Evolutionary conservation across 2,329 filamentous ascomycete genomes (phyloP).

Genomic region (Penicillium sp.): DNA sequence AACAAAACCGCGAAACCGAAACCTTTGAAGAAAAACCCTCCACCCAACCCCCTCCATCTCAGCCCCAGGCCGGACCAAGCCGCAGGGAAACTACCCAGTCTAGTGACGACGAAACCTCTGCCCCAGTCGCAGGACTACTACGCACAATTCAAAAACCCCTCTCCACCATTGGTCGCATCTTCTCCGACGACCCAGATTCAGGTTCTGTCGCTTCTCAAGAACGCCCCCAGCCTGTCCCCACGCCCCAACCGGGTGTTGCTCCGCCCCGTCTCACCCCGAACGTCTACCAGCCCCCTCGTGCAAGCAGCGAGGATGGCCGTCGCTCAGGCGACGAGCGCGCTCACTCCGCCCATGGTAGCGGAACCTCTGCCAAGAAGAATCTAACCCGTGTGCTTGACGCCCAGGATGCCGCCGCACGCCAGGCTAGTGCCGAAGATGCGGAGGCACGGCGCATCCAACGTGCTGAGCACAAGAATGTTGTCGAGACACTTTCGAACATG

Average conservation of each 20-base stretch:
- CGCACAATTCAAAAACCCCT: conserved; percentile 89
- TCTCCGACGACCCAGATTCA: conserved; percentile 66
- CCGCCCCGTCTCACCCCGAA: conserved; percentile 53
- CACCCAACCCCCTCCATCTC: conserved; percentile 59
- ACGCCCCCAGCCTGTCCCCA: conserved; percentile 38
- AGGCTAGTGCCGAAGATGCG: conserved; percentile 85
- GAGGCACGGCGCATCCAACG: conserved; percentile 80
- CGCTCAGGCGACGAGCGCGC: conserved; percentile 27
- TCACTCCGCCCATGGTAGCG: conserved; percentile 13
- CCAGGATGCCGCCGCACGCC: conserved; percentile 83
- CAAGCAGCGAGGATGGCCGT: conserved; percentile 36
- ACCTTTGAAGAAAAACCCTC: conserved; percentile 40
- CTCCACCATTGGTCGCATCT: conserved; percentile 90
- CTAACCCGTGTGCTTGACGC: conserved; percentile 58
- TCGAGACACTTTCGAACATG: conserved; percentile 93
- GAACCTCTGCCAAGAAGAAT: conserved; percentile 26
- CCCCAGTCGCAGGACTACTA: conserved; percentile 79
- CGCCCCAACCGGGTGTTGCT: conserved; percentile 47
- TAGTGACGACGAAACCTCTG: conserved; percentile 65
- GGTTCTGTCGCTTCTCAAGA: conserved; percentile 28
- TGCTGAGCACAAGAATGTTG: conserved; percentile 84
- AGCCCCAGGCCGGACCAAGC: conserved; percentile 56
- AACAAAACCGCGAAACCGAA: conserved; percentile 70
- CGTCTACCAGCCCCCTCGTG: conserved; percentile 46
- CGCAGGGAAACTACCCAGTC: conserved; percentile 37